Percentiles rank a stretch among this genome's conserved stretches.
These are phyloP conservation scores for Candida sp. DNA, from an alignment of 1,139 yeast species.

Conservation along the genomic window DNA sequence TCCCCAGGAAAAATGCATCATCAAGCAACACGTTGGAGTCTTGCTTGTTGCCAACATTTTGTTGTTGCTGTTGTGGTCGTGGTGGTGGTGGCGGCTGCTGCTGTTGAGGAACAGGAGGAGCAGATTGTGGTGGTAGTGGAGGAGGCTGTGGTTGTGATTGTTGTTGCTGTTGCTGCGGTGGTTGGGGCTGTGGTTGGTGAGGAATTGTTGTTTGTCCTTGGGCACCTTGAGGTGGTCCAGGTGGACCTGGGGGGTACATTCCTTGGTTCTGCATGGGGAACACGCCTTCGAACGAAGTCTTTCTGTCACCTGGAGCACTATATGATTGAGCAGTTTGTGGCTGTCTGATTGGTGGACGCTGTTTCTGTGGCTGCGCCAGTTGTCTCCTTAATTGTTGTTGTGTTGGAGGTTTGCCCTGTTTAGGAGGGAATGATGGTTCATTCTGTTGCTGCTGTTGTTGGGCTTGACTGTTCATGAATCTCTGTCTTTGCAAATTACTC, in stretches of 20 bases:
- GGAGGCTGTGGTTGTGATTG: constrained; percentile 8
- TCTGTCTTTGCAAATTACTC: constrained; percentile 28
- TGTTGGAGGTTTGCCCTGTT: not conserved
- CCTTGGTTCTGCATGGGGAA: constrained; percentile 9
- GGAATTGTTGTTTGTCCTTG: constrained; percentile 15
- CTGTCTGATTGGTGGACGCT: not conserved
- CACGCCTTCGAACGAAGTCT: constrained; percentile 8
- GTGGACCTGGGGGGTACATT: constrained; percentile 12
- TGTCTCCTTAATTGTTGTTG: constrained; percentile 2
- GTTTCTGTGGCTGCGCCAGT: not conserved
- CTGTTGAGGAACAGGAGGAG: constrained; percentile 7
- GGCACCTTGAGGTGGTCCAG: constrained; percentile 3
- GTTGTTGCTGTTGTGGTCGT: constrained; percentile 12
- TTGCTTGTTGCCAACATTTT: constrained; percentile 5
- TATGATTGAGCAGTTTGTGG: not conserved
- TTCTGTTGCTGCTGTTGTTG: constrained; percentile 15
- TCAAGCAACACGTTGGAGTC: constrained; percentile 3
- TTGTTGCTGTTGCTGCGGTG: constrained; percentile 12
- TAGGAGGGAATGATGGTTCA: not conserved
- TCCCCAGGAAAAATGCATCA: constrained; percentile 8
- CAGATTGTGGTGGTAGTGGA: constrained; percentile 10
- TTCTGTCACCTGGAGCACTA: not conserved
- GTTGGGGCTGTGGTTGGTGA: constrained; percentile 12
- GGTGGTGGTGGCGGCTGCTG: constrained; percentile 12
- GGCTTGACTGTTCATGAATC: constrained; percentile 26